Percentiles rank a stretch among this genome's conserved stretches.
Evolutionary conservation across 148 eudicot species (phyloP).

Genomic region (Nyssa sinensis): DNA sequence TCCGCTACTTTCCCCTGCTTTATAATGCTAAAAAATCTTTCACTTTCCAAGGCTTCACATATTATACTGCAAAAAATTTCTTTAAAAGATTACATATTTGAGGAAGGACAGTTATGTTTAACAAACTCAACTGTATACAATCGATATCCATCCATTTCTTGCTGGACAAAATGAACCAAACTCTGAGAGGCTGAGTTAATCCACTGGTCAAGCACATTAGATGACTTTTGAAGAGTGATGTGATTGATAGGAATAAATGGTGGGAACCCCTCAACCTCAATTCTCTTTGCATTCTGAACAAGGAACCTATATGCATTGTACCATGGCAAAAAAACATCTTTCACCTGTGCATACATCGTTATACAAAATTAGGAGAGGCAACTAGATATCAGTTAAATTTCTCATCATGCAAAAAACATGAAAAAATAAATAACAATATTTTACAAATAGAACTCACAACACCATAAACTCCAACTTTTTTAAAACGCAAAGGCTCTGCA

Average conservation of each 20-base stretch:
- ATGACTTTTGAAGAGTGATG: slow-evolving; percentile 53
- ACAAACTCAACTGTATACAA: slow-evolving; percentile 70
- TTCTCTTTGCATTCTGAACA: slow-evolving; percentile 93
- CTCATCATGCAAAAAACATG: not conserved
- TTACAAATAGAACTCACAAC: slow-evolving; percentile 46
- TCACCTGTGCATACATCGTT: slow-evolving; percentile 46
- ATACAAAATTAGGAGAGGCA: not conserved
- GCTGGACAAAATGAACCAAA: slow-evolving; percentile 88
- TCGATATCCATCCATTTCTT: slow-evolving; percentile 95
- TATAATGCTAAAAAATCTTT: not conserved
- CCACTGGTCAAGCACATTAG: slow-evolving; percentile 99
- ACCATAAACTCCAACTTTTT: slow-evolving; percentile 89
- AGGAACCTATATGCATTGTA: slow-evolving; percentile 98
- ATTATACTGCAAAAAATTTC: not conserved
- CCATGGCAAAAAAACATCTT: slow-evolving; percentile 99
- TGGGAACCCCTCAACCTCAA: slow-evolving; percentile 83
- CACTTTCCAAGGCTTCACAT: not conserved
- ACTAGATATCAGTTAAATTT: slow-evolving; percentile 9
- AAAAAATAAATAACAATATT: not conserved
- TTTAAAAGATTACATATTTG: not conserved
- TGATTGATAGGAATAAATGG: slow-evolving; percentile 66
- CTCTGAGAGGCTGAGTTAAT: slow-evolving; percentile 94
- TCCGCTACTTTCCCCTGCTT: not conserved
- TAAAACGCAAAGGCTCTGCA: slow-evolving; percentile 93
- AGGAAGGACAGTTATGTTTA: not conserved